phyloP scores from a whole-genome alignment of 148 eudicot species.

The Rhododendron williamsianum region DNA sequence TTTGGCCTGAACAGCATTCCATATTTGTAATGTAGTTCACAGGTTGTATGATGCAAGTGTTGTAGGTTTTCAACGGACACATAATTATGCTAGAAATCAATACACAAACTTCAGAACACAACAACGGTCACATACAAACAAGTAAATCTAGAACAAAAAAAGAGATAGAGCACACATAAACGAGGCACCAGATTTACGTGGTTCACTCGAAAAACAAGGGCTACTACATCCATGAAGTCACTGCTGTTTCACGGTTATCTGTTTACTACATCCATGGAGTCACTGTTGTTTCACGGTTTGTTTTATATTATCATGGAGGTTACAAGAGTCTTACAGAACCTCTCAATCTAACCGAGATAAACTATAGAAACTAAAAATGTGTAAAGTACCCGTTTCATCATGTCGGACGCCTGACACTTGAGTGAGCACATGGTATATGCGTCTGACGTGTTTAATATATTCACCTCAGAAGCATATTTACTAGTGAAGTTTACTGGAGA shows the following conservation, averaged over 20 bases:
- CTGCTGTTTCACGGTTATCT: background rate
- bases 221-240: background rate
- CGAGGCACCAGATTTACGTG: background rate
- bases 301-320: background rate
- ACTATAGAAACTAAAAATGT: background rate
- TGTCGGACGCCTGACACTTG: background rate
- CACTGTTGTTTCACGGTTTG: background rate
- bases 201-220: background rate
- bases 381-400: background rate
- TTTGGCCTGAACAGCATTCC: background rate
- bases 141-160: background rate
- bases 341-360: background rate
- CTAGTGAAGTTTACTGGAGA: background rate
- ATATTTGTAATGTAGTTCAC: background rate
- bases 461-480: background rate
- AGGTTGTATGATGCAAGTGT: background rate
- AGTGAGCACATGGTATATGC: background rate
- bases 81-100: background rate
- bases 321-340: background rate
- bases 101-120: background rate
- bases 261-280: background rate
- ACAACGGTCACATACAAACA: background rate
- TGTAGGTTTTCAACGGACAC: background rate
- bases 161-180: background rate
- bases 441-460: background rate